phyloP scores from a whole-genome alignment of 164 flowering plant species.

The Akebia trifoliata region DNA sequence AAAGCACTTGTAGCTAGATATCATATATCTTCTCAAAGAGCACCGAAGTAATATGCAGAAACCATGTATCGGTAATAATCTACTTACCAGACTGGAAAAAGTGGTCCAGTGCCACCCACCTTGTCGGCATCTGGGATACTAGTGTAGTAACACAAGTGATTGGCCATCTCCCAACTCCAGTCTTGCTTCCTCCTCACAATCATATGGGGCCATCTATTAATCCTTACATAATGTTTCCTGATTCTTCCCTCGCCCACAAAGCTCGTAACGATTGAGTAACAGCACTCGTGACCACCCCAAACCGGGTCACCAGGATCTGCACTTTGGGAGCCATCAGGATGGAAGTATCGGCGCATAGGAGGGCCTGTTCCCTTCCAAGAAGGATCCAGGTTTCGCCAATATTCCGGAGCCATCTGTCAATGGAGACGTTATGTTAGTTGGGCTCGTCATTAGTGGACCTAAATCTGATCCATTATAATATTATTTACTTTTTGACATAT shows the following conservation, averaged over 20 bases:
- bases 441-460: too few relatives aligned
- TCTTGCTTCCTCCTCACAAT: conserved; percentile 49
- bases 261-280: conserved; percentile 58
- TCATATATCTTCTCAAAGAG: too few relatives aligned
- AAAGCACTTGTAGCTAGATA: too few relatives aligned
- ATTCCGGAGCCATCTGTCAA: conserved; percentile 62
- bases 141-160: conserved; percentile 46
- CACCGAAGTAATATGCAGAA: background rate
- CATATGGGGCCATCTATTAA: conserved; percentile 72
- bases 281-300: conserved; percentile 85
- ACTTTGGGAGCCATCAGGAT: conserved; percentile 62
- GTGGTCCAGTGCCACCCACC: conserved; percentile 68
- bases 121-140: conserved; percentile 61
- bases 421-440: background rate
- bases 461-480: too few relatives aligned
- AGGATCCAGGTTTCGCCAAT: conserved; percentile 77
- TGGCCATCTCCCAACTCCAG: conserved; percentile 85
- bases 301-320: conserved; percentile 65
- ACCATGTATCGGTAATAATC: background rate
- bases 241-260: conserved; percentile 49
- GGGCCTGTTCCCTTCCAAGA: conserved; percentile 64
- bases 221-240: conserved; percentile 73
- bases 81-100: conserved; percentile 24
- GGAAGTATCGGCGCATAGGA: conserved; percentile 72
- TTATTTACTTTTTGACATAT: too few relatives aligned